phyloP scores from a whole-genome alignment of 1,284 basidiomycete genomes.

The Melanopsichium pennsylvanicum region DNA sequence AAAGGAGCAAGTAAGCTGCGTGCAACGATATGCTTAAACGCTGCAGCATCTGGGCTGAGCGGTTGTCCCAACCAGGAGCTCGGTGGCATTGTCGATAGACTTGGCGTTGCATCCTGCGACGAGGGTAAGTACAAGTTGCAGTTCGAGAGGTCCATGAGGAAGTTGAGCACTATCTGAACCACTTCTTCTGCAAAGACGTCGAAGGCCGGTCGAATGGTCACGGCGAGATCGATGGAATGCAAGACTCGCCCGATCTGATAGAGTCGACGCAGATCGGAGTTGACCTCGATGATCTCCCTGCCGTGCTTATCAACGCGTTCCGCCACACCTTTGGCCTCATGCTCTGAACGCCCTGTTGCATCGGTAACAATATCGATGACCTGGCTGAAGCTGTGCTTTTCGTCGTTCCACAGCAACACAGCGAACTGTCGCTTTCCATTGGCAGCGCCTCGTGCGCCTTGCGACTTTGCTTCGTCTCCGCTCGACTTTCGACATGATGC shows the following conservation, averaged over 20 bases:
- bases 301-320: slow-evolving; percentile 80
- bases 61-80: slow-evolving; percentile 19
- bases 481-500: slow-evolving; percentile 15
- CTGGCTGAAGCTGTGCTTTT: slow-evolving; percentile 93
- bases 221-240: slow-evolving; percentile 86
- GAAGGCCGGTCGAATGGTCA: slow-evolving; percentile 85
- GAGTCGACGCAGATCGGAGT: slow-evolving; percentile 74
- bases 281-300: slow-evolving; percentile 83
- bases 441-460: not conserved
- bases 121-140: slow-evolving; percentile 49
- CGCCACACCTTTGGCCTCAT: slow-evolving; percentile 72
- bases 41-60: slow-evolving; percentile 46
- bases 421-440: slow-evolving; percentile 71
- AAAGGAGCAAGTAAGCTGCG: slow-evolving; percentile 50
- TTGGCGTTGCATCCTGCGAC: slow-evolving; percentile 2
- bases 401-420: slow-evolving; percentile 93
- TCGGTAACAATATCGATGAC: slow-evolving; percentile 74
- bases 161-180: slow-evolving; percentile 68
- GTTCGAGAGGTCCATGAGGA: slow-evolving; percentile 59
- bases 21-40: slow-evolving; percentile 52
- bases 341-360: slow-evolving; percentile 49
- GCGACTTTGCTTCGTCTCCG: slow-evolving; percentile 11
- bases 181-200: slow-evolving; percentile 91
- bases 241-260: slow-evolving; percentile 83
- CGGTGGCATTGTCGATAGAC: slow-evolving; percentile 3